Evolutionary conservation across 2,329 filamentous ascomycete genomes (phyloP), one percentile per base, ranked within the genome.

Genomic region (Colletotrichum filicis): DNA sequence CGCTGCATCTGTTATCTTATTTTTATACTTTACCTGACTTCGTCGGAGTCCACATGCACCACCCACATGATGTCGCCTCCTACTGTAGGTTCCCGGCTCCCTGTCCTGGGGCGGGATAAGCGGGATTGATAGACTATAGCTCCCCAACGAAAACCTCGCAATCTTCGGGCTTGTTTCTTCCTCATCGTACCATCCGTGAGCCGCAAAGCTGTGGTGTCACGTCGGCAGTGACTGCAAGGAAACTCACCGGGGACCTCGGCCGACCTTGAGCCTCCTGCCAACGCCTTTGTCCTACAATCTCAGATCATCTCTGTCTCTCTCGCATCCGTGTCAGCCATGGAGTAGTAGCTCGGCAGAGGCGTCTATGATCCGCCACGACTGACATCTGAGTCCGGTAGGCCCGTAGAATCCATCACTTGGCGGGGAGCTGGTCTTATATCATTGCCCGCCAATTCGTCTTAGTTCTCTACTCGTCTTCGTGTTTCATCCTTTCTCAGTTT

Each of bases 31-130:
- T 55, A 7, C 26, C 63, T 57, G 46, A 60, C 64, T 61, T 61
- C 63, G 61, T 67, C 26, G 35, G 57, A 71, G 46, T 46, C 26
- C 62, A 60, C 68, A 28, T 55, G 8, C 62, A n/a, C 42, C 56
- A 66, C 60, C 68, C 68, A 24, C 68, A 32, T 66, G 35, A 65
- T 64, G 61, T 56, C 68, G 46, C 62, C 62, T 67, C 68, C 32
- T 6, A 35, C 32, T 12, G 11, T 35, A 16, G 8, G 9, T 37
- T 37, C 52, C 35, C 14, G 14, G 26, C 46, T 12, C 30, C 26
- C 55, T 35, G 46, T 32, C 26, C n/a, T 28, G 22, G 42, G n/a
- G 49, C 68, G 68, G 63, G 56, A 49, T 56, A 49, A 26, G 49
- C 68, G 68, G 68, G 57, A 61, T 46, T n/a, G 35, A 11, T 42